phyloP scores from a whole-genome alignment of 163 green algal genomes.

The Scenedesmus sp. region DNA sequence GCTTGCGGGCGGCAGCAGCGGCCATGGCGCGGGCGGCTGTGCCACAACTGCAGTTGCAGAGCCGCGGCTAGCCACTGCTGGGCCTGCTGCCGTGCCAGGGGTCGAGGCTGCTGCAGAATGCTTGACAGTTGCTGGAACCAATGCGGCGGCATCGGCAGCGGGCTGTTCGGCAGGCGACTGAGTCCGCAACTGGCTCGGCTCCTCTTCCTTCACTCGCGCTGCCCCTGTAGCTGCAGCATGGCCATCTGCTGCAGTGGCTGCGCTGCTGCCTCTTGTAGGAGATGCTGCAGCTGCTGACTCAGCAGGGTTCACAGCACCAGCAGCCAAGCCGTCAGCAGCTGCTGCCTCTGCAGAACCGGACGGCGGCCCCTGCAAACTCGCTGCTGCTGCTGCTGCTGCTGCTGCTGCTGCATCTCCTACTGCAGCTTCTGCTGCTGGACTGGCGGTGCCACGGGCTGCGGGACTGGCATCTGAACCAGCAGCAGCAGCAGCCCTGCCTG shows the following conservation, averaged over 20 bases:
- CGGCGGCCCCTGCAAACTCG: background rate
- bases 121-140: background rate
- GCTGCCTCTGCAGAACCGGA: constrained; percentile 23
- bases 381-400: constrained; percentile 25
- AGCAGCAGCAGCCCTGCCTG: background rate
- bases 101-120: background rate
- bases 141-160: background rate
- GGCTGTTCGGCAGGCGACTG: background rate
- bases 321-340: background rate
- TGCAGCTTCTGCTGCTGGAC: background rate
- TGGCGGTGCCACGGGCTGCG: too few species aligned
- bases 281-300: background rate
- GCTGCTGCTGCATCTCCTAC: background rate
- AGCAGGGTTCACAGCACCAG: background rate
- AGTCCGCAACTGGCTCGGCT: background rate
- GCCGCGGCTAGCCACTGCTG: background rate
- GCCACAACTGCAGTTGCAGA: background rate
- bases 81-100: background rate
- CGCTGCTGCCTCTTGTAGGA: background rate
- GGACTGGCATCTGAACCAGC: background rate
- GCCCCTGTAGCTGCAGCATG: background rate
- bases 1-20: background rate
- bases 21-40: background rate
- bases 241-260: background rate
- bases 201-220: background rate